Percentiles rank a stretch among this genome's conserved stretches.
Conservation (phyloP, 768 basidiomycete genomes). For the Lactarius psammicola region DNA sequence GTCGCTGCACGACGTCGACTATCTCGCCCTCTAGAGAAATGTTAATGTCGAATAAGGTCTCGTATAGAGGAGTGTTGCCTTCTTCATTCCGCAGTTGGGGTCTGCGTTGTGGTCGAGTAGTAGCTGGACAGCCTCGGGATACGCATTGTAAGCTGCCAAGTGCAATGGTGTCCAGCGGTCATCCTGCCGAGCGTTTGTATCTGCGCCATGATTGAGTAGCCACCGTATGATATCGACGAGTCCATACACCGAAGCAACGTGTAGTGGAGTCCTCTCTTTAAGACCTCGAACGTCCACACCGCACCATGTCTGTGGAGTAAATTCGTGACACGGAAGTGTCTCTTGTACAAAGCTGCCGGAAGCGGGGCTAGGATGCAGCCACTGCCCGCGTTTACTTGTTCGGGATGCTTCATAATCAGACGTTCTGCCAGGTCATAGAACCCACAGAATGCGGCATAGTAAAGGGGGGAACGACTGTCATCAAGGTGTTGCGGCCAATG, state of each 20-base stretch:
- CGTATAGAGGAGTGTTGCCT: neutral
- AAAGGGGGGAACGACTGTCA: neutral
- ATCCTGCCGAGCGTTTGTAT: neutral
- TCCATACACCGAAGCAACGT: neutral
- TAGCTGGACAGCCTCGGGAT: neutral
- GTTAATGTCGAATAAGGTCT: accelerated
- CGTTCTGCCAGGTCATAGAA: neutral
- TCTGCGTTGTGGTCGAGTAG: neutral
- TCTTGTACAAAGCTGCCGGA: neutral
- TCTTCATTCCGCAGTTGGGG: neutral
- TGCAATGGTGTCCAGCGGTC: neutral
- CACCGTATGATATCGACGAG: neutral
- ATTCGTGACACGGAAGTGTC: neutral
- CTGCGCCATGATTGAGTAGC: neutral
- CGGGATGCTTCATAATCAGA: neutral
- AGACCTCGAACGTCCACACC: neutral
- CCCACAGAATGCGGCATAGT: neutral
- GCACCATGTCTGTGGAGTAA: neutral
- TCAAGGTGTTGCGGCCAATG: neutral
- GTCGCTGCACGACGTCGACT: neutral
- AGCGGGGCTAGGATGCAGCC: neutral
- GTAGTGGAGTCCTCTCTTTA: neutral
- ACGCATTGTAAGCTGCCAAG: neutral
- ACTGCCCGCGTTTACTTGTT: neutral
- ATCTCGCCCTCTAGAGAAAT: neutral